Base-by-base conservation (phyloP, 164 flowering plant genomes). In the Warburgia ugandensis region DNA sequence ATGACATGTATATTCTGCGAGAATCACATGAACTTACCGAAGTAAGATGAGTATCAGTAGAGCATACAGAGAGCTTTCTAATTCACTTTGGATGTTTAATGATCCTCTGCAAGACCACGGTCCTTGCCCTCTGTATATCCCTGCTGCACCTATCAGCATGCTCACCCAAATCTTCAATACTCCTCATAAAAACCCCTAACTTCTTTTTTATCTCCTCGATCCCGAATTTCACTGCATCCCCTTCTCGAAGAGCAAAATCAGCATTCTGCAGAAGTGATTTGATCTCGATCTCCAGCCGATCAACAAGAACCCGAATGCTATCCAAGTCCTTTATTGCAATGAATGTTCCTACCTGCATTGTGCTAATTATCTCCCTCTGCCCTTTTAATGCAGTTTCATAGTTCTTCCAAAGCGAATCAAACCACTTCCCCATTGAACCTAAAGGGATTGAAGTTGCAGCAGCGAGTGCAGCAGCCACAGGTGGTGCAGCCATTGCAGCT, bases 401-500 rank as follows among this genome's bases (percentile, higher is more conserved):
- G 26, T 66, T 53, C 41, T 68, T 79, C 95, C 88, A 90, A 1
- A 86, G 69, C 0, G 82, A 75, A 50, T 80, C 73, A 35, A 79
- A 54, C 97, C 97, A 90, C 44, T 70, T 86, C 22, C 97, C 97
- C 69, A 77, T 68, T 5, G 87, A 70, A 13, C 94, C 94, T 37
- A 87, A 29, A 0, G 98, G 95, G 50, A 80, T 79, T 6, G 90
- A 59, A n/a, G 79, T 61, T 2, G 92, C 91, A 12, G 82, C 84
- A 0, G 89, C 83, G 54, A 90, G 6, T 17, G 97, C 95, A 0
- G 90, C 66, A 0, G 80, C 79, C 21, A 90, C 71, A 2, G 91
- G 94, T 0, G 91, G 95, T 11, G 94, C 97, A 1, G 91, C 65
- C 42, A 90, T 55, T 10, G 91, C 91, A 0, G 92, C 95, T 0